Percentiles rank a stretch among this genome's conserved stretches.
These are phyloP conservation scores for Tetrahymena thermophila DNA, from an alignment of 73 alveolate genomes.

Conservation along the genomic window DNA sequence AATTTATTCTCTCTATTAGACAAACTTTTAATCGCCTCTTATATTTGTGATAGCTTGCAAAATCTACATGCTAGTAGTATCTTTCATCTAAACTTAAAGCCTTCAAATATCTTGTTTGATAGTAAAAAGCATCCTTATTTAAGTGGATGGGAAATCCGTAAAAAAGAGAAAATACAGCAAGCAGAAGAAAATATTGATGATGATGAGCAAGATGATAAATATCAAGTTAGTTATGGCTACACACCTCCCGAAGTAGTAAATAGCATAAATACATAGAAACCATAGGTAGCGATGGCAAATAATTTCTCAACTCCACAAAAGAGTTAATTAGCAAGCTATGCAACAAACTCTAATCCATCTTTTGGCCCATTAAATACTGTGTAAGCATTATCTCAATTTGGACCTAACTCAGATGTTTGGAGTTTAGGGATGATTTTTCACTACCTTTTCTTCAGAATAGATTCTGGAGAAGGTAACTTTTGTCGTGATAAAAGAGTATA, in stretches of 20 bases:
- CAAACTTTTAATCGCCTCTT: background rate
- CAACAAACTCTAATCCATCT: background rate
- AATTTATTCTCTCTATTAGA: background rate
- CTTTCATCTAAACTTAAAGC: background rate
- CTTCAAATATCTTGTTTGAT: background rate
- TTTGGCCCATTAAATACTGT: background rate
- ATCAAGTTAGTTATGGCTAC: background rate
- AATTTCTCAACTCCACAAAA: background rate
- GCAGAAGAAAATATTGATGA: background rate
- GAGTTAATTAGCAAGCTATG: background rate
- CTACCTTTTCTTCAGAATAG: background rate
- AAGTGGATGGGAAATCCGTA: background rate
- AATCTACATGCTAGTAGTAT: background rate
- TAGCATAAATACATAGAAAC: background rate
- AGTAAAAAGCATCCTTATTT: background rate
- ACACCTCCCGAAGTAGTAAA: background rate
- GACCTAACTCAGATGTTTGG: background rate
- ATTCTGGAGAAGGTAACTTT: background rate
- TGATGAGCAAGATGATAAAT: background rate
- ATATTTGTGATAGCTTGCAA: background rate
- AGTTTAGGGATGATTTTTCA: background rate
- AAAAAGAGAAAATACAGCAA: background rate
- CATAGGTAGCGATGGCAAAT: background rate
- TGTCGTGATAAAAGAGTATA: background rate
- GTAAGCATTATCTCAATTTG: background rate